Evolutionary conservation across 805 yeast genomes (phyloP), one percentile per base, ranked within the genome.

Genomic region (Lachancea nothofagi): DNA sequence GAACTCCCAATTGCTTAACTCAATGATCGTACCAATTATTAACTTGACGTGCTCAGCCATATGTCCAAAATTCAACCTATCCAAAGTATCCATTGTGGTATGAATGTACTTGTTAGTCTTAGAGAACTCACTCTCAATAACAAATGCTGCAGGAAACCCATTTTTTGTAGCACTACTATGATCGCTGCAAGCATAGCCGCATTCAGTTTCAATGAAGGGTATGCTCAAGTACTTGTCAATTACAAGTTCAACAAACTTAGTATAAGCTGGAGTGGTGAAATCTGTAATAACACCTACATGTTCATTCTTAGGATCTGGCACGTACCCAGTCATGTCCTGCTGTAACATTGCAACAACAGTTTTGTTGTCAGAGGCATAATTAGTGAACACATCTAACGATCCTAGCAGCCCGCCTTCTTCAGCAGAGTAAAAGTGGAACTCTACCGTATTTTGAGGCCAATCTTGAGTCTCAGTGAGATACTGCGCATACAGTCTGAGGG

Each of bases 121-220:
- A 40, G 74, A 71, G 59, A 86, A 72, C 42, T 74, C 81, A 31
- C 86, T 72, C 61, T 93, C 98, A 47, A 83, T 76, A 33, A 86
- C 83, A 61, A 87, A 84, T 23, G 87, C 75, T 7, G 87, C 74
- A 4, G 97, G 97, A 62, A 70, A 87, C 0, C 97, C 97, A 51
- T 74, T 75, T 56, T 82, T 78, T 37, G 78, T 61, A 1, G 96
- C 96, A 34, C 94, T 78, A 4, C 93, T 82, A 61, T 88, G 96
- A 65, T 90, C 97, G 13, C 95, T 82, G 62, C 97, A 89, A 0
- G 95, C 93, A 54, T 88, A 87, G 1, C 96, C 96, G 65, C 97
- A 90, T 42, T 67, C 50, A 9, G 95, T 82, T 51, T 83, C 93
- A 27, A 71, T 75, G 54, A 75, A 82, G 3, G 84, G 80, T 42